Evolutionary conservation across 1,284 basidiomycete genomes (phyloP).

Genomic region (Gomphus sp.): DNA sequence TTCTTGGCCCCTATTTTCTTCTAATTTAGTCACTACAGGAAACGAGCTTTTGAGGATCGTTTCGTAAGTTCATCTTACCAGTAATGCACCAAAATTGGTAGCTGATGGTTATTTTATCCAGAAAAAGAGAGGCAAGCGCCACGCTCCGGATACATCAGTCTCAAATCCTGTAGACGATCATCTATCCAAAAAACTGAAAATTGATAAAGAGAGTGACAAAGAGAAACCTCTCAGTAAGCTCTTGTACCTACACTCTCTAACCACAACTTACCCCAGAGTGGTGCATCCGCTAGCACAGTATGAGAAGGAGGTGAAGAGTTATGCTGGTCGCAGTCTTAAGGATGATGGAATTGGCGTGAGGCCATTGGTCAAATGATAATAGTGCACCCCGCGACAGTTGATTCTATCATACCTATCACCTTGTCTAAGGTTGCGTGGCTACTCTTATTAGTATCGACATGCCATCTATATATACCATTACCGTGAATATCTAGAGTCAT

Average conservation of each 20-base stretch:
- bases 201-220: slow-evolving; percentile 17
- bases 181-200: slow-evolving; percentile 31
- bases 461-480: neutral
- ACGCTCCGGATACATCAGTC: slow-evolving; percentile 28
- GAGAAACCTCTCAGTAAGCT: slow-evolving; percentile 23
- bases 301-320: slow-evolving; percentile 29
- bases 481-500: slow-evolving; percentile 4
- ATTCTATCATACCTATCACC: too few species aligned
- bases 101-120: slow-evolving; percentile 17
- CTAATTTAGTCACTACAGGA: slow-evolving; percentile 28
- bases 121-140: slow-evolving; percentile 57
- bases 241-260: neutral
- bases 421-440: neutral
- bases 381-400: neutral
- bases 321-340: slow-evolving; percentile 26
- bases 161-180: slow-evolving; percentile 25
- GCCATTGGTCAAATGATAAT: slow-evolving; percentile 28
- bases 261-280: slow-evolving; percentile 2
- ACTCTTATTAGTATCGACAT: neutral
- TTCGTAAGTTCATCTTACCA: slow-evolving; percentile 38
- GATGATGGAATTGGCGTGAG: slow-evolving; percentile 30
- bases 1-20: slow-evolving; percentile 6
- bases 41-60: slow-evolving; percentile 47
- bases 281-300: slow-evolving; percentile 21
- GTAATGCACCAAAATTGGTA: neutral